phyloP scores from a whole-genome alignment of 768 basidiomycete genomes.

The Lactarius evosmus region DNA sequence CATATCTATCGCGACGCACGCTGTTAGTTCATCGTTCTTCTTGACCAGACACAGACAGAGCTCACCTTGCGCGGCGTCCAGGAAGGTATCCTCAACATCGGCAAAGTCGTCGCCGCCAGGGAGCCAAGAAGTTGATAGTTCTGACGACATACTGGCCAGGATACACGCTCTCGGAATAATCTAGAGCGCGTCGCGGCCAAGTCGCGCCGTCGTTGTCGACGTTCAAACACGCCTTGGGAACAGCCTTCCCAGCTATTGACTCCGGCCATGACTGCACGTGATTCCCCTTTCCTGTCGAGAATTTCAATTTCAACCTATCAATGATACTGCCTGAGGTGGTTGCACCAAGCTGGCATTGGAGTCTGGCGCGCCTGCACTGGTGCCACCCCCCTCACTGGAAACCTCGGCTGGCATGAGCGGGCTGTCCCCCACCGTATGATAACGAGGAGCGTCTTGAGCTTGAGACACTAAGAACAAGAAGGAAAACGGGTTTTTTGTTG shows the following conservation, averaged over 20 bases:
- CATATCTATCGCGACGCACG: constrained; percentile 48
- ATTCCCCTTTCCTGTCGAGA: neutral
- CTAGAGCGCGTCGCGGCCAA: constrained; percentile 9
- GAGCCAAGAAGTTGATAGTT: constrained; percentile 20
- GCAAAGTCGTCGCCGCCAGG: constrained; percentile 61
- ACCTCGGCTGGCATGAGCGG: neutral
- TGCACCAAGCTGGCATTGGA: no score
- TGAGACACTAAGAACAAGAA: neutral
- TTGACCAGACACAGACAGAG: neutral
- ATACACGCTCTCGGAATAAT: neutral
- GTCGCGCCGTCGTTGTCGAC: constrained; percentile 5
- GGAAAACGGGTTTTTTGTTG: no score
- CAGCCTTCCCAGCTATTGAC: neutral
- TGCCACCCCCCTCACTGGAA: no score
- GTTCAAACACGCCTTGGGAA: neutral
- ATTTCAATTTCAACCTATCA: neutral
- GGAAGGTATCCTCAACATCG: constrained; percentile 62
- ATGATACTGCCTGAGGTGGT: no score
- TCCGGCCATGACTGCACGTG: neutral
- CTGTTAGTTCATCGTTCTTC: neutral
- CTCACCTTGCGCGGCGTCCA: constrained; percentile 59
- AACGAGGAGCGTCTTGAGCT: neutral
- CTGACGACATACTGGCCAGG: constrained; percentile 9
- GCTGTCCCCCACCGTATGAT: neutral
- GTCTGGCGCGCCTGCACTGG: no score